Evolutionary conservation across 208 protist genomes (phyloP).

Genomic region (Leishmania guyanensis): DNA sequence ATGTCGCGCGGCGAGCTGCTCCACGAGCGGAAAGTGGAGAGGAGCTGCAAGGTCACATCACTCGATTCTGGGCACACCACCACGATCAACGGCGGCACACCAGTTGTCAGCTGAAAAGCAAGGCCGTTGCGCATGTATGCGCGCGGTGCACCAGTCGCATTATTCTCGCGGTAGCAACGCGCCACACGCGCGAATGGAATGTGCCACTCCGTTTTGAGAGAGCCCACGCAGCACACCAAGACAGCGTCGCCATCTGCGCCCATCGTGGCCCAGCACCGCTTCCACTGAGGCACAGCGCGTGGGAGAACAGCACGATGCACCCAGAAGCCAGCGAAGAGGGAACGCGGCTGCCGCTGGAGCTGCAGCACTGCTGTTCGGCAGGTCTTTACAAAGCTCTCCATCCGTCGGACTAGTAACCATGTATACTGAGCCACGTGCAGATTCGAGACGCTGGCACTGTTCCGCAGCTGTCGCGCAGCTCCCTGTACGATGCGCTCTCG

Average conservation of each 20-base stretch:
- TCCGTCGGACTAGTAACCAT: conserved; percentile 8
- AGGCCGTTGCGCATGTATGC: conserved; percentile 52
- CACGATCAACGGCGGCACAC: conserved; percentile 41
- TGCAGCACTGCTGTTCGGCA: conserved; percentile 16
- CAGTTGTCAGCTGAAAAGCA: conserved; percentile 40
- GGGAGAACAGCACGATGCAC: conserved; percentile 53
- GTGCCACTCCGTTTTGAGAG: conserved; percentile 23
- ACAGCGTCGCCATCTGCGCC: conserved; percentile 22
- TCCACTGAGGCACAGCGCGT: conserved; percentile 45
- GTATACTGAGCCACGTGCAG: background rate
- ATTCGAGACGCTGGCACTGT: background rate
- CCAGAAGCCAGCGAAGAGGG: conserved; percentile 59
- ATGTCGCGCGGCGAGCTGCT: background rate
- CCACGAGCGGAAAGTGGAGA: conserved; percentile 33
- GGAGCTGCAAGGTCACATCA: conserved; percentile 37
- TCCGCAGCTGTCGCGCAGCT: conserved; percentile 1
- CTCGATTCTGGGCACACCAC: conserved; percentile 46
- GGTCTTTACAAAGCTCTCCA: conserved; percentile 15
- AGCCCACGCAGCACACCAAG: conserved; percentile 27
- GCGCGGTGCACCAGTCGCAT: conserved; percentile 28
- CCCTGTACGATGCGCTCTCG: conserved; percentile 13
- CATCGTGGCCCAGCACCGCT: conserved; percentile 50
- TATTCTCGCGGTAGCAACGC: conserved; percentile 30
- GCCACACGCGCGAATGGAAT: conserved; percentile 26
- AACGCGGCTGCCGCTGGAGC: conserved; percentile 19